phyloP scores from a whole-genome alignment of 1,284 basidiomycete species.

The Cryptococcus sp. region DNA sequence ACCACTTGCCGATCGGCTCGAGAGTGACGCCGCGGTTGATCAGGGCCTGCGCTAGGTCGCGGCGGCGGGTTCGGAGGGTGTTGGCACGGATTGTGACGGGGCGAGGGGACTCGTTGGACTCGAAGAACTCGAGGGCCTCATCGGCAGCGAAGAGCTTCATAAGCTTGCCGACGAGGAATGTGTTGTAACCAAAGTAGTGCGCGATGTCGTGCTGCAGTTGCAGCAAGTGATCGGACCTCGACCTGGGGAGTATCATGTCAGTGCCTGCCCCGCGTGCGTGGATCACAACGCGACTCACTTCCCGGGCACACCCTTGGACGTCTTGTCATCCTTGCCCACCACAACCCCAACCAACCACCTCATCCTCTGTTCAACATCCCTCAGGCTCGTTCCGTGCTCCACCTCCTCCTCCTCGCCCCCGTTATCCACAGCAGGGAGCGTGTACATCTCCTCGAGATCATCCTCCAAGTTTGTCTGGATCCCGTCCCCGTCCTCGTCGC shows the following conservation, averaged over 20 bases:
- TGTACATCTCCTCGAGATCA: conserved; percentile 64
- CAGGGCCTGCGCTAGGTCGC: conserved; percentile 90
- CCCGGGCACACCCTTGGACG: conserved; percentile 52
- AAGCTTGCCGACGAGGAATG: conserved; percentile 89
- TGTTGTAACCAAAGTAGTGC: conserved; percentile 97
- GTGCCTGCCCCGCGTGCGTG: conserved; percentile 4
- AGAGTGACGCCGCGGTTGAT: conserved; percentile 96
- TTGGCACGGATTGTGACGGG: conserved; percentile 98
- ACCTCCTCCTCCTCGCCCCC: conserved; percentile 78
- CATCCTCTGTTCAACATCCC: conserved; percentile 83
- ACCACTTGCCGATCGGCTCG: conserved; percentile 98
- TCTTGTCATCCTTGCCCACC: conserved; percentile 67
- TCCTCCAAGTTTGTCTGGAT: conserved; percentile 54
- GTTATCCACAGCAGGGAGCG: conserved; percentile 74
- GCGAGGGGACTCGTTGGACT: conserved; percentile 92
- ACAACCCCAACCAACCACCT: conserved; percentile 80
- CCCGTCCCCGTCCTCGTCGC: conserved; percentile 49
- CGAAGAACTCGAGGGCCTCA: conserved; percentile 98
- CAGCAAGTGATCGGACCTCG: conserved; percentile 82
- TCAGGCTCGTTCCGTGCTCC: conserved; percentile 63
- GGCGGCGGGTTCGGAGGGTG: conserved; percentile 85
- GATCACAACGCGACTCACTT: conserved; percentile 57
- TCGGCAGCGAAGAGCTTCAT: conserved; percentile 90
- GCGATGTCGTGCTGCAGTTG: conserved; percentile 86
- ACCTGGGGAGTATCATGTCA: conserved; percentile 51